phyloP scores from a whole-genome alignment of 129 eudicot species.

The Centaurea solstitialis region DNA sequence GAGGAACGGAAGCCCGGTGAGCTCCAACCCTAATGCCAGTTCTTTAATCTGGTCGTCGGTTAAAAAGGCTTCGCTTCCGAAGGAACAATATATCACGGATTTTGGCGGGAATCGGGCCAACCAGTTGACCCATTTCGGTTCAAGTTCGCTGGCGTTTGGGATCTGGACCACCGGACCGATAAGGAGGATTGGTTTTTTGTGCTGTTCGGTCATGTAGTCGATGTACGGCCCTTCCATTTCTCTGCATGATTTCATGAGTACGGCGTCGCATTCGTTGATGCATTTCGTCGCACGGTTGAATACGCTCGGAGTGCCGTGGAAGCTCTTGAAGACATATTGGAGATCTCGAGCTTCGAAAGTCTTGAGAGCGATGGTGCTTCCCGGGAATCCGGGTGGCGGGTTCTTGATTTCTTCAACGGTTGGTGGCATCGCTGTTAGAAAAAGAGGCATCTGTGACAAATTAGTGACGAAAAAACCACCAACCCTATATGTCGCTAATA shows the following conservation, averaged over 20 bases:
- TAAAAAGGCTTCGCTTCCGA: constrained; percentile 55
- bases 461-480: too few relatives aligned
- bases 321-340: constrained; percentile 47
- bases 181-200: constrained; percentile 34
- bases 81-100: constrained; percentile 50
- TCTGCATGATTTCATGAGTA: constrained; percentile 39
- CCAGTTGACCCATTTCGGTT: constrained; percentile 42
- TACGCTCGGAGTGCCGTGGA: constrained; percentile 37
- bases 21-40: constrained; percentile 43
- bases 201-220: constrained; percentile 33
- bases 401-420: constrained; percentile 36
- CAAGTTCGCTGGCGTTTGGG: constrained; percentile 32
- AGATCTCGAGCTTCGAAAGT: constrained; percentile 45
- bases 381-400: constrained; percentile 40
- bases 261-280: constrained; percentile 30
- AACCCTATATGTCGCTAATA: too few relatives aligned
- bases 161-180: constrained; percentile 44
- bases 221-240: constrained; percentile 52
- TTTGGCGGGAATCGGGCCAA: constrained; percentile 31
- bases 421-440: not conserved
- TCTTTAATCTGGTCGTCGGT: constrained; percentile 42
- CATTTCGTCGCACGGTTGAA: constrained; percentile 22
- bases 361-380: constrained; percentile 16
- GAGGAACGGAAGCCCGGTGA: constrained; percentile 45
- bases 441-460: too few relatives aligned